Evolutionary conservation across 495 filamentous ascomycete species (phyloP), one percentile per base, ranked within the genome.

Genomic region (Oidiodendron maius): DNA sequence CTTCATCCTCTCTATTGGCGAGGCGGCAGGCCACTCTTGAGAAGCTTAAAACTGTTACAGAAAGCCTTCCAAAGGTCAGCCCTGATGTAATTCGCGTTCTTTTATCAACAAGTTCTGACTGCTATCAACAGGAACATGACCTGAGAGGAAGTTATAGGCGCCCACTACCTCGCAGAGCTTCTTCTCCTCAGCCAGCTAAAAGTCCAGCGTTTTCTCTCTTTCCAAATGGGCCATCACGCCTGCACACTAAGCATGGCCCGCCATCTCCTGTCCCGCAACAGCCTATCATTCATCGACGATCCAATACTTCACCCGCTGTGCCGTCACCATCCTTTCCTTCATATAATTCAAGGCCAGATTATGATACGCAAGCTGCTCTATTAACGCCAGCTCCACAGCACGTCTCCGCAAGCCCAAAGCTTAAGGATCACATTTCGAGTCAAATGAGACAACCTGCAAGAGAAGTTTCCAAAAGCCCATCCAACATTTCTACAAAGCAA

Each of bases 11-110:
- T 0, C 68, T 87, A 22, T 67, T 88, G 41, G 74, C 78, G 57
- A 74, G 84, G 57, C 74, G 86, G 34, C 84, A 87, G 59, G 85
- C 78, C 28, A 84, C 81, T 0, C 60, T 87, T 44, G 77, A 84
- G 50, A 81, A 76, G 51, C 68, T 86, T 4, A 78, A 74, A 56
- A 71, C 60, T 24, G 69, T 77, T 13, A 69, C 75, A 22, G 69
- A 72, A 46, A 58, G 55, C n/a, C 56, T 65, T 22, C 12, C 48
- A 51, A 59, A 61, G 45, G 63, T 65, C 59, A 51, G 59, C 59
- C 52, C 59, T 54, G 48, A 39, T 36, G 38, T 36, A 41, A 50
- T n/a, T 50, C 35, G 34, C 32, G n/a, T 26, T 36, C 49, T 28
- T 48, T 13, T 12, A 47, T 45, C 46, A n/a, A 24, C 24, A 42